Evolutionary conservation across 768 basidiomycete species (phyloP).

Genomic region (Auriscalpium orientale): DNA sequence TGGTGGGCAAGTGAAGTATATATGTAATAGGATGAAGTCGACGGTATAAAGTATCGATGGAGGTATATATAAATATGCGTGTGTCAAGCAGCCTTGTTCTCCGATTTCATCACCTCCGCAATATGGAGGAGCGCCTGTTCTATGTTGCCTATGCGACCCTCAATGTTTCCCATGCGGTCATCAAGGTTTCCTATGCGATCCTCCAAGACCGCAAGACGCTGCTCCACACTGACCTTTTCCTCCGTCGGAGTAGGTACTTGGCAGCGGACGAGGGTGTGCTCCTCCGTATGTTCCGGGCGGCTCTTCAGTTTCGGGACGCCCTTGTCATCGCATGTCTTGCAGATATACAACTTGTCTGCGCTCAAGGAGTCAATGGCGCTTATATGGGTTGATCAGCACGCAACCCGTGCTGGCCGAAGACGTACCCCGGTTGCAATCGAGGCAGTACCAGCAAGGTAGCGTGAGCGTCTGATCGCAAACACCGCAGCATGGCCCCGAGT

Average conservation of each 20-base stretch:
- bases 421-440: slow-evolving; percentile 15
- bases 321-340: slow-evolving; percentile 11
- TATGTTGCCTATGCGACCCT: background rate
- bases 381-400: background rate
- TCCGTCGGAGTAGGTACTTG: background rate
- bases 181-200: background rate
- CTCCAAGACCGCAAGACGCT: background rate
- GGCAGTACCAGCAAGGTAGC: slow-evolving; percentile 24
- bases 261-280: slow-evolving; percentile 7
- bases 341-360: slow-evolving; percentile 6
- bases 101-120: too few species aligned
- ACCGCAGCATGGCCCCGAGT: slow-evolving; percentile 8
- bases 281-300: slow-evolving; percentile 1
- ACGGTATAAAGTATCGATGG: too few species aligned
- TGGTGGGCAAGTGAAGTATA: too few species aligned
- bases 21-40: too few species aligned
- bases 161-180: background rate
- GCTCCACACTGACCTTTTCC: background rate
- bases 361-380: background rate
- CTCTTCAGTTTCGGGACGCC: background rate
- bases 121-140: background rate
- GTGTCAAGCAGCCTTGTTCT: too few species aligned
- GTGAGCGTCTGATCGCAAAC: slow-evolving; percentile 12
- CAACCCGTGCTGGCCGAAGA: background rate
- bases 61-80: too few species aligned